Conservation (phyloP, 768 basidiomycete genomes). For the Pleurotus sapidus region DNA sequence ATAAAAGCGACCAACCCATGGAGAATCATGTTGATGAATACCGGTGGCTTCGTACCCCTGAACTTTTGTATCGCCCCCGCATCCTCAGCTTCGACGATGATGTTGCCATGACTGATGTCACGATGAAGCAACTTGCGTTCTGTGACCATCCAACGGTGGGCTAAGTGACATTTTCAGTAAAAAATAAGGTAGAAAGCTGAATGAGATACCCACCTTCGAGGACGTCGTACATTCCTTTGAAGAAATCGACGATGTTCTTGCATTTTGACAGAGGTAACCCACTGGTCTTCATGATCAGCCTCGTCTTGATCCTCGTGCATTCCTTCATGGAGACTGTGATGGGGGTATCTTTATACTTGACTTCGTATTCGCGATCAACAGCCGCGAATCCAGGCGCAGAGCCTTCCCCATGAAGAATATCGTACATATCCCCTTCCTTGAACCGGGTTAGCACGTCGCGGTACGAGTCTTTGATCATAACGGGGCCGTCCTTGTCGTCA, state of each 20-base stretch:
- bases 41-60: neutral
- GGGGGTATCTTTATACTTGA: neutral
- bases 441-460: neutral
- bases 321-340: neutral
- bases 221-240: constrained; percentile 5
- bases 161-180: neutral
- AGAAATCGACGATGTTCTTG: neutral
- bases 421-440: neutral
- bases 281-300: neutral
- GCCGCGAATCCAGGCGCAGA: neutral
- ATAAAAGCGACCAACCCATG: neutral
- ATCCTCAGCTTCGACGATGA: neutral
- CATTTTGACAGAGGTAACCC: neutral
- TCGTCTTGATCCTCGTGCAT: neutral
- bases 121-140: neutral
- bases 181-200: neutral
- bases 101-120: constrained; percentile 1
- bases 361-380: neutral
- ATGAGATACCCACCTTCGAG: neutral
- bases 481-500: neutral
- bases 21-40: neutral
- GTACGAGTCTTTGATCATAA: constrained; percentile 4
- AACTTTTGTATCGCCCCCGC: neutral
- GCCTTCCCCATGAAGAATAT: neutral
- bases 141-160: neutral